phyloP scores from a whole-genome alignment of 2,329 filamentous ascomycete genomes.

The Aspergillus uvarum region DNA sequence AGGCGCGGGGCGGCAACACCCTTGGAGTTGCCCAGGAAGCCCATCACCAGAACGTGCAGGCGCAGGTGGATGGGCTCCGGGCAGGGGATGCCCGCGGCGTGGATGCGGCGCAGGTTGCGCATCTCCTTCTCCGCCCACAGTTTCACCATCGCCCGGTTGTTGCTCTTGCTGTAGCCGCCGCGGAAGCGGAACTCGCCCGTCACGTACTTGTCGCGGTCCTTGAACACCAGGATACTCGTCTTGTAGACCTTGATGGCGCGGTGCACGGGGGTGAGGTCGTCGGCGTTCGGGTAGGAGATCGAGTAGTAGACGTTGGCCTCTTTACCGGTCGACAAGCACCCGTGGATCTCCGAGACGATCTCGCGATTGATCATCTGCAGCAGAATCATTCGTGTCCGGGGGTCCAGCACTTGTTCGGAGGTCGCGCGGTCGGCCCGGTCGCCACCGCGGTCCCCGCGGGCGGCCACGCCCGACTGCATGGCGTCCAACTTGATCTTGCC shows the following conservation, averaged over 20 bases:
- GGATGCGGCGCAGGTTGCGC: conserved; percentile 82
- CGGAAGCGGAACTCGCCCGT: conserved; percentile 91
- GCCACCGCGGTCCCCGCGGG: conserved; percentile 46
- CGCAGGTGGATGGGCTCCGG: conserved; percentile 87
- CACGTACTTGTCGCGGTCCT: conserved; percentile 95
- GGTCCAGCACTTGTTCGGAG: conserved; percentile 90
- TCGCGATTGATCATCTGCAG: conserved; percentile 94
- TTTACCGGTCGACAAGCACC: conserved; percentile 93
- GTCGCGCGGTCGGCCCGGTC: conserved; percentile 94
- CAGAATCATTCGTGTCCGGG: conserved; percentile 90
- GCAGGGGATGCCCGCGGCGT: conserved; percentile 81
- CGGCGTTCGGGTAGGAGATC: conserved; percentile 57
- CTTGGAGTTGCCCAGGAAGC: conserved; percentile 81
- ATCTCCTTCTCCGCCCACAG: conserved; percentile 99
- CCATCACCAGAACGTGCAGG: conserved; percentile 94
- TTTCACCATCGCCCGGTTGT: conserved; percentile 96
- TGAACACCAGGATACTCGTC: conserved; percentile 95
- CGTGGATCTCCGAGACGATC: conserved; percentile 86
- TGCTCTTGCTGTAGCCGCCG: conserved; percentile 87
- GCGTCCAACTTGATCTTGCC: conserved; percentile 78
- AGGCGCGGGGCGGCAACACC: conserved; percentile 86
- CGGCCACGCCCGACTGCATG: conserved; percentile 53
- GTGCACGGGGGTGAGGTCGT: conserved; percentile 58
- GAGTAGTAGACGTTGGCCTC: conserved; percentile 98
- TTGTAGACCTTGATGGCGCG: conserved; percentile 99